Evolutionary conservation across 371 early-diverging fungal species (phyloP), one percentile per base, ranked within the genome.

Genomic region (Zychaea mexicana): DNA sequence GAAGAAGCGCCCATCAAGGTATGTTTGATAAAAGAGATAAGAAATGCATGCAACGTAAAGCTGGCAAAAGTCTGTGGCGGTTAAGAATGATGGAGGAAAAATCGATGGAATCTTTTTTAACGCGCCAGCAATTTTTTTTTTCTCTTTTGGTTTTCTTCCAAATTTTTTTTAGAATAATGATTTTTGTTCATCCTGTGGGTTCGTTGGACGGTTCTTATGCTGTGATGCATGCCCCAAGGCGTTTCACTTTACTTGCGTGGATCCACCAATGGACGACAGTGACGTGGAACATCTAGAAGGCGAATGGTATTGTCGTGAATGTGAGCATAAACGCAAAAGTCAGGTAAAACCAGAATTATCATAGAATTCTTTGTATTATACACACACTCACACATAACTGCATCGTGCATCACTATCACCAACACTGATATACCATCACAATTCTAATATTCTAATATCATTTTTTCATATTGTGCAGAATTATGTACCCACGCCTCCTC

Each of bases 201-300:
- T 78, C 21, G 69, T 75, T 1, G 92, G 92, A 0, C 80, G 82
- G 46, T 86, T 92, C 39, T 61, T 91, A 56, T 91, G 92, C 64
- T 92, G 92, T 67, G 92, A 92, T 67, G 76, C 74, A 10, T 92
- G 92, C 60, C 92, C 92, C 22, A 84, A 82, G 52, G 86, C 86
- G 10, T 92, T 89, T 67, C 92, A 92, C 67, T 90, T 92, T 64
- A 70, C 83, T 7, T 92, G 92, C 62, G 74, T 88, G 9, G 84
- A 90, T 46, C 92, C 92, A 17, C 92, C 92, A 6, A 75, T 91
- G 73, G 77, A 86, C 39, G 64, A 64, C 15, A 76, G 77, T 27
- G 77, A 79, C 24, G 77, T 88, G 1, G 74, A 68, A 21, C 64
- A 82, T 9, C 68, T 84, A 7, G 78, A 77, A 61, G 84, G 71